Percentiles rank a stretch among this genome's conserved stretches.
Evolutionary conservation across 768 basidiomycete genomes (phyloP).

Genomic region (Pulveroboletus sp.): DNA sequence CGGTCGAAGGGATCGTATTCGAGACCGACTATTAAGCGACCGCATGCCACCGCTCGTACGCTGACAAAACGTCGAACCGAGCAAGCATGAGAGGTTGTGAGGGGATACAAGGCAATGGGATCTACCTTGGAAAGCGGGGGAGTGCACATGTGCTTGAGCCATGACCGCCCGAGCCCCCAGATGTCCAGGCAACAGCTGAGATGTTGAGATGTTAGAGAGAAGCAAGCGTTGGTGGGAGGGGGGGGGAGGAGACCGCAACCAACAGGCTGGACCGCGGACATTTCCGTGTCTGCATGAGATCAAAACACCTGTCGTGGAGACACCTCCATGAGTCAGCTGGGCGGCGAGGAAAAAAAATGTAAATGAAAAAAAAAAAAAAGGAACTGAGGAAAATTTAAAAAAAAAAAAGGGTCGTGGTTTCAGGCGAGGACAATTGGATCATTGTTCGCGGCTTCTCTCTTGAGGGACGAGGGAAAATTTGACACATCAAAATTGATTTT

Average conservation of each 20-base stretch:
- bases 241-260: conserved; percentile 2
- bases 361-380: conserved; percentile 3
- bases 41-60: not conserved
- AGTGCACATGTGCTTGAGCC: too few species aligned
- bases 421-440: too few species aligned
- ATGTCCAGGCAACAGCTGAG: not conserved
- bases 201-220: not conserved
- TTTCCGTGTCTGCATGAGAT: conserved; percentile 10
- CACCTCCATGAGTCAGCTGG: not conserved
- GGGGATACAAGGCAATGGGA: not conserved
- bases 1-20: not conserved
- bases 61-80: not conserved
- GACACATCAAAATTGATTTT: not conserved
- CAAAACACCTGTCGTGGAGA: conserved; percentile 5
- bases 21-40: not conserved
- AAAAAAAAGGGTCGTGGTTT: too few species aligned
- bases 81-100: not conserved
- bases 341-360: not conserved
- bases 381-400: too few species aligned
- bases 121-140: not conserved
- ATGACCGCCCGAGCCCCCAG: not conserved
- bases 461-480: not conserved
- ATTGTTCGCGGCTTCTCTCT: conserved; percentile 1
- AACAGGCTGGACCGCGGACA: conserved; percentile 6
- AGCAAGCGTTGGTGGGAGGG: not conserved